These are phyloP conservation scores for Canavalia gladiata DNA, from an alignment of 306 rosid species.

Conservation along the genomic window DNA sequence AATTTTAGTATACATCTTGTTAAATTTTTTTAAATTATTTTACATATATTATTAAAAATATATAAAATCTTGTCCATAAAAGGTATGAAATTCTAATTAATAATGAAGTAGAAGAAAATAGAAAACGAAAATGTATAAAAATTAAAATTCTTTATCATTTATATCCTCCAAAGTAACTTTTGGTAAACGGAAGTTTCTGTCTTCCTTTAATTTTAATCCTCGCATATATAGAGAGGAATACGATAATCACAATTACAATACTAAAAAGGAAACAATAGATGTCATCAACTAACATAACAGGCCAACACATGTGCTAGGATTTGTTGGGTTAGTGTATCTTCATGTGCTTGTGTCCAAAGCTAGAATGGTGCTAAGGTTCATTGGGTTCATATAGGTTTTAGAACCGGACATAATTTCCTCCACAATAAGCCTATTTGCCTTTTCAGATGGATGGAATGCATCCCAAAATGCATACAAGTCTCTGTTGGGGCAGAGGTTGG, in stretches of 20 bases:
- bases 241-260: slow-evolving; percentile 1
- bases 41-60: too few species aligned
- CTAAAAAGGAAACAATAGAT: neutral
- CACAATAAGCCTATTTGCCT: slow-evolving; percentile 62
- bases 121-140: neutral
- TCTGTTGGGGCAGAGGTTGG: slow-evolving; percentile 71
- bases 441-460: slow-evolving; percentile 80
- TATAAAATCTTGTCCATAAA: too few species aligned
- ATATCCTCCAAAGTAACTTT: neutral
- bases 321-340: neutral
- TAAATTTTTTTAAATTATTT: too few species aligned
- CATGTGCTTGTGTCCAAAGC: slow-evolving; percentile 56
- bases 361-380: slow-evolving; percentile 83
- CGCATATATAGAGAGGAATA: slow-evolving; percentile 4
- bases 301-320: neutral
- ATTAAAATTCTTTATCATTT: neutral
- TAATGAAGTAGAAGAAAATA: too few species aligned
- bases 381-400: slow-evolving; percentile 67
- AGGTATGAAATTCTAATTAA: too few species aligned
- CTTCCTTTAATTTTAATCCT: slow-evolving; percentile 21
- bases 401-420: slow-evolving; percentile 59
- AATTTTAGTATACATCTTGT: too few species aligned
- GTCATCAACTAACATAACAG: slow-evolving; percentile 4
- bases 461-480: slow-evolving; percentile 79
- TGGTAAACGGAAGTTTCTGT: neutral